Evolutionary conservation across 2,329 filamentous ascomycete genomes (phyloP), one percentile per base, ranked within the genome.

Genomic region (Albifimbria verrucaria): DNA sequence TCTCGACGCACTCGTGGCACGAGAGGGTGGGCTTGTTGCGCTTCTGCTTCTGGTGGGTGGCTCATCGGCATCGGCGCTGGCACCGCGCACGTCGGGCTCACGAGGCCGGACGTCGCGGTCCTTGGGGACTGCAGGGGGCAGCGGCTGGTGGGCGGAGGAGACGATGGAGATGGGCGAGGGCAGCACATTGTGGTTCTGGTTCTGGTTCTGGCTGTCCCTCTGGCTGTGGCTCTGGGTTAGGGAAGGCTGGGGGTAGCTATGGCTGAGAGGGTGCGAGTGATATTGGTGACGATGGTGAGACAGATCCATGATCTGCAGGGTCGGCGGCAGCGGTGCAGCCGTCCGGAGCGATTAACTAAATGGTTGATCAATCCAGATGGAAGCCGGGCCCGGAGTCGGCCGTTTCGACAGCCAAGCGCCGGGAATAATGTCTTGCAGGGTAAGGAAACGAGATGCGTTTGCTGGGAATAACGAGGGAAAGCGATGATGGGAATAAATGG

Each of bases 11-110:
- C 67, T 91, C 88, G 56, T 86, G 81, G 63, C 89, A 92, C 48
- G 87, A 90, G 57, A 92, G 67, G 1, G 89, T 92, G 3, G 89
- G 89, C 69, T 93, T 93, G 72, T 93, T 93, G 47, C 89, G 83
- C 74, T 89, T 92, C 73, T 92, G 89, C 72, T 88, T 90, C 75
- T 89, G 68, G 74, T 79, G 11, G 73, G 65, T n/a, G 75, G 78
- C 43, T 74, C 70, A 32, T 68, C 67, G n/a, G 57, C 63, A 53
- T 52, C 54, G 52, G 60, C 59, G 53, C 55, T 51, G 55, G 32
- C 15, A 12, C 32, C 18, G 32, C 32, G n/a, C n/a, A n/a, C 11
- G 32, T 39, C 32, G 18, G 32, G 12, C 32, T 39, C 32, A 12
- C 32, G 32, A n/a, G 18, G 5, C 32, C 32, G 32, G 4, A 39